Conservation (phyloP, 495 filamentous ascomycete species). For the Annulohypoxylon nitens region DNA sequence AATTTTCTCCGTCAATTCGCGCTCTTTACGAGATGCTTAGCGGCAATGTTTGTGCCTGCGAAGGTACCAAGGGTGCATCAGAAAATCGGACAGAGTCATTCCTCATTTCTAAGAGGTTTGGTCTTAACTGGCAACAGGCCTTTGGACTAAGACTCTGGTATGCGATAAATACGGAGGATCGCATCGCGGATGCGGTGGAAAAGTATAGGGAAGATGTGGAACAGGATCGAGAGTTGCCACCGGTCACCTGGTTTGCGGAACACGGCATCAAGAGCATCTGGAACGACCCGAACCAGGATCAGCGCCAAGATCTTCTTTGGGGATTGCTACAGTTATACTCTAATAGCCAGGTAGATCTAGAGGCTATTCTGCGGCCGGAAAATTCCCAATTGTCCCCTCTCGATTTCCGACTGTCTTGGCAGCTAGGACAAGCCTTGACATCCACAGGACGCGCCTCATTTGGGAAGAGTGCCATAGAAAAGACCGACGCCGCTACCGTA, state of each 20-base stretch:
- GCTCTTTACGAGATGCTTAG: slow-evolving; percentile 90
- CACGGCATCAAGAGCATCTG: slow-evolving; percentile 60
- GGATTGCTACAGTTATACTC: slow-evolving; percentile 84
- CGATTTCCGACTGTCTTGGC: slow-evolving; percentile 83
- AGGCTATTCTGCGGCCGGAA: slow-evolving; percentile 67
- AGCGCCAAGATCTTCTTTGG: slow-evolving; percentile 85
- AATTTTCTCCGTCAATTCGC: slow-evolving; percentile 86
- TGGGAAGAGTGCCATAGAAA: slow-evolving; percentile 59
- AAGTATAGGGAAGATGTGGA: slow-evolving; percentile 77
- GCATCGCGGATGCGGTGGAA: slow-evolving; percentile 76
- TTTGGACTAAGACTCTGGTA: slow-evolving; percentile 95
- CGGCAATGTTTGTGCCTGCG: slow-evolving; percentile 83
- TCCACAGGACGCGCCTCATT: slow-evolving; percentile 61
- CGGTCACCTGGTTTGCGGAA: slow-evolving; percentile 71
- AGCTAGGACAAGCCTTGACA: slow-evolving; percentile 72
- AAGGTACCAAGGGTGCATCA: slow-evolving; percentile 76
- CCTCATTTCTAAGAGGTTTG: slow-evolving; percentile 81
- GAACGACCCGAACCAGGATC: slow-evolving; percentile 62
- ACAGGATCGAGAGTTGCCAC: slow-evolving; percentile 70
- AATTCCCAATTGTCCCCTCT: slow-evolving; percentile 75
- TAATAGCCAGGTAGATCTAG: slow-evolving; percentile 62
- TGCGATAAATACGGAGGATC: slow-evolving; percentile 73
- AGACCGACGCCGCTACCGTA: slow-evolving; percentile 74
- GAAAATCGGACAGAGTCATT: slow-evolving; percentile 86
- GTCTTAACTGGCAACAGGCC: slow-evolving; percentile 90